phyloP scores from a whole-genome alignment of 108 stramenopile genomes.

The Aurantiochytrium sp. region DNA sequence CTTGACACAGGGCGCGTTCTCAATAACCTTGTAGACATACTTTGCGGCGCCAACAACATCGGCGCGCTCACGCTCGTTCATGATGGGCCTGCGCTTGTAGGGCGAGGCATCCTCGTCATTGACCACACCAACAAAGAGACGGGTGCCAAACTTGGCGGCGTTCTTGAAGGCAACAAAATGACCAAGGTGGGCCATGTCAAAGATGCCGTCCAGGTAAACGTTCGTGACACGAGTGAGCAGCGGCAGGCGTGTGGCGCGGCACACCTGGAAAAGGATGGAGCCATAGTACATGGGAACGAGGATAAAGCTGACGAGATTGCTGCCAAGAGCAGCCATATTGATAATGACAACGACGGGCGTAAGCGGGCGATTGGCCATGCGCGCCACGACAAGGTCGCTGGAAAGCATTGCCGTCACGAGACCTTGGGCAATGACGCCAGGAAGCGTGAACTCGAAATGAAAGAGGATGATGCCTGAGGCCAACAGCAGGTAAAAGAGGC shows the following conservation, averaged over 20 bases:
- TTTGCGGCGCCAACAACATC: slow-evolving; percentile 83
- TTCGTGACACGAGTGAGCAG: slow-evolving; percentile 72
- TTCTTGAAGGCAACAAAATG: slow-evolving; percentile 75
- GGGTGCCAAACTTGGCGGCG: slow-evolving; percentile 67
- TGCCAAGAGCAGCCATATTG: slow-evolving; percentile 58
- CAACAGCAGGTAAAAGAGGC: not conserved
- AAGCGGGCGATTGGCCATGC: not conserved
- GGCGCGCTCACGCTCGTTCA: slow-evolving; percentile 71
- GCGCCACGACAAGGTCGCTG: not conserved
- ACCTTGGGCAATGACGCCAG: not conserved
- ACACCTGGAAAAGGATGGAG: slow-evolving; percentile 77
- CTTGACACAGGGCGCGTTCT: slow-evolving; percentile 69
- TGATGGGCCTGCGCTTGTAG: slow-evolving; percentile 81
- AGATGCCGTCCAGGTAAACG: slow-evolving; percentile 73
- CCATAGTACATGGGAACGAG: slow-evolving; percentile 72
- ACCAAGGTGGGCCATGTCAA: slow-evolving; percentile 78
- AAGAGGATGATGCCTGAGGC: not conserved
- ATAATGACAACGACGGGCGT: not conserved
- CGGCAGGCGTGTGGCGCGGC: slow-evolving; percentile 74
- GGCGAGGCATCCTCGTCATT: slow-evolving; percentile 69
- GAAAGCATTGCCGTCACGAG: not conserved
- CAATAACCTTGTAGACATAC: slow-evolving; percentile 77
- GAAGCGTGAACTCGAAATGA: not conserved
- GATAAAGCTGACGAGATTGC: slow-evolving; percentile 63
- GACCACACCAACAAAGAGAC: slow-evolving; percentile 76